Evolutionary conservation across 2,329 filamentous ascomycete genomes (phyloP).

Genomic region (Davidsoniella virescens): DNA sequence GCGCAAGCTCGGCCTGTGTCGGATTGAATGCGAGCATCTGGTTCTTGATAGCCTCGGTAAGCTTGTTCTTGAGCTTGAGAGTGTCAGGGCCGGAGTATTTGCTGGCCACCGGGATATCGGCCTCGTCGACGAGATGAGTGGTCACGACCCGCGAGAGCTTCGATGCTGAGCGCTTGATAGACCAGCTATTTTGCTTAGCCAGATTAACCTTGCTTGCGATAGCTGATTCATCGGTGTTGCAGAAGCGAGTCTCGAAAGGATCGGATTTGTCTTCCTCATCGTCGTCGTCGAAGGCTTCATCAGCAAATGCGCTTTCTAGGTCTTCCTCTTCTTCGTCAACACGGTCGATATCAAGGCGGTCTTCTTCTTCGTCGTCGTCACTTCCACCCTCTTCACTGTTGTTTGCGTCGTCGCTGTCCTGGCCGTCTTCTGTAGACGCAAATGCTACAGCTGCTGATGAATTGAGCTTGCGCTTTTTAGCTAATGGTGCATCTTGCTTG

Average conservation of each 20-base stretch:
- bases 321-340: constrained; percentile 22
- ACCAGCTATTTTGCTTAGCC: constrained; percentile 34
- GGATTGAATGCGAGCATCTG: constrained; percentile 41
- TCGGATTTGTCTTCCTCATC: constrained; percentile 42
- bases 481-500: constrained; percentile 24
- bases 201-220: constrained; percentile 37
- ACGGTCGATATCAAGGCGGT: constrained; percentile 23
- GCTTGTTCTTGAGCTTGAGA: constrained; percentile 53
- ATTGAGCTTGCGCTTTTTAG: constrained; percentile 43
- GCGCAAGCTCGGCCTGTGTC: constrained; percentile 48
- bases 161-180: constrained; percentile 28
- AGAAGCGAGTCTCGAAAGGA: constrained; percentile 71
- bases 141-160: constrained; percentile 33
- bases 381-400: not conserved
- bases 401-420: constrained; percentile 11
- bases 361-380: constrained; percentile 16
- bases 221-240: constrained; percentile 44
- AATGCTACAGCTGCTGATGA: constrained; percentile 18
- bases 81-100: constrained; percentile 26
- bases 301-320: constrained; percentile 27
- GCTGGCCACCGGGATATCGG: constrained; percentile 8
- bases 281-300: constrained; percentile 24
- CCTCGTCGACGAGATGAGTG: constrained; percentile 26
- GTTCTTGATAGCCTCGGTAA: constrained; percentile 38
- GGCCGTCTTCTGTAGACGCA: constrained; percentile 15